Conservation (phyloP, 2,329 filamentous ascomycete genomes). For the Pseudopithomyces chartarum region DNA sequence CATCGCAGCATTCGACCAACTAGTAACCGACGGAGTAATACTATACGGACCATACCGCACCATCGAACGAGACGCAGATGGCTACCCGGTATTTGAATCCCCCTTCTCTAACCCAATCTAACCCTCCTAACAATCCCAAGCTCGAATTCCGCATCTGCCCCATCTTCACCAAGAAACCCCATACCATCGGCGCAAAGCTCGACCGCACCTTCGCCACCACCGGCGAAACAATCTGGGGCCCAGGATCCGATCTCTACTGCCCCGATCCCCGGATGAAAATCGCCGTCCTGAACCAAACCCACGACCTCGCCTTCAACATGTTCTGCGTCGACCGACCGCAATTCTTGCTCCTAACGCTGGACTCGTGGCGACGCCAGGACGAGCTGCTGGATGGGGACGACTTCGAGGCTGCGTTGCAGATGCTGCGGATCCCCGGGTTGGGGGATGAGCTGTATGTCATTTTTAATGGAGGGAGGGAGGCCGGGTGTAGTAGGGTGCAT, state of each 20-base stretch:
- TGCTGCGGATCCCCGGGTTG: conserved; percentile 32
- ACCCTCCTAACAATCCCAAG: conserved; percentile 13
- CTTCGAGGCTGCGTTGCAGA: conserved; percentile 45
- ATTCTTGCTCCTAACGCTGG: conserved; percentile 53
- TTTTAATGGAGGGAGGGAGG: conserved; percentile 54
- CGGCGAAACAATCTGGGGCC: conserved; percentile 25
- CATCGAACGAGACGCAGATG: conserved; percentile 22
- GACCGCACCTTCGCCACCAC: background rate
- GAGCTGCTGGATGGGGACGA: conserved; percentile 50
- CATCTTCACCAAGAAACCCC: conserved; percentile 36
- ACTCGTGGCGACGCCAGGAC: conserved; percentile 55
- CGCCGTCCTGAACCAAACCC: conserved; percentile 46
- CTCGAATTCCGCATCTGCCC: conserved; percentile 41
- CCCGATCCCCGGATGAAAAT: conserved; percentile 51
- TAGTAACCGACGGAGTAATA: conserved; percentile 30
- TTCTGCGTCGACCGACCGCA: conserved; percentile 57
- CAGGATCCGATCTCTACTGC: conserved; percentile 50
- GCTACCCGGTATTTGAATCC: conserved; percentile 32
- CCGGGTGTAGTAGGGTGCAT: conserved; percentile 55
- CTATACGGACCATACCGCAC: conserved; percentile 29
- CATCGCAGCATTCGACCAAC: conserved; percentile 26
- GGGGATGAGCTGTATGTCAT: conserved; percentile 40
- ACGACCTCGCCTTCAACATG: conserved; percentile 55
- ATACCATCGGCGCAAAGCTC: conserved; percentile 25
- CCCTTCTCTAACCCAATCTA: background rate